Conservation (phyloP, 2,329 filamentous ascomycete species). For the Hymenoscyphus repandus region DNA sequence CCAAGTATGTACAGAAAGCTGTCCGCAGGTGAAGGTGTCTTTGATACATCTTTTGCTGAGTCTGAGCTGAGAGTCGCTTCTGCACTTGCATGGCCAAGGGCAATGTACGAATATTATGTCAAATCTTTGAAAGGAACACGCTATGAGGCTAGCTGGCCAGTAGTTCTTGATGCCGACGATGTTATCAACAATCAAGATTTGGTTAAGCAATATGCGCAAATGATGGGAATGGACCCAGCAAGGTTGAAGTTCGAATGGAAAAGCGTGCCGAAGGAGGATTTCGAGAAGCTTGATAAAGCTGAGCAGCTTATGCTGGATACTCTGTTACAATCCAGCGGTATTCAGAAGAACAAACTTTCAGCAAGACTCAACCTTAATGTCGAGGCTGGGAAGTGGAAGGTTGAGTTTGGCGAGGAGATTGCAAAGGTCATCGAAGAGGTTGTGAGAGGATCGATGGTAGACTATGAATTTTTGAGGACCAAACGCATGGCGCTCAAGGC, state of each 20-base stretch:
- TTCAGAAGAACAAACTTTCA: conserved; percentile 1
- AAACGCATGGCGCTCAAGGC: neutral
- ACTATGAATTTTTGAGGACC: conserved; percentile 3
- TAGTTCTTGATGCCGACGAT: conserved; percentile 36
- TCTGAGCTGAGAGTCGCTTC: conserved; percentile 14
- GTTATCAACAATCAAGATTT: conserved; percentile 30
- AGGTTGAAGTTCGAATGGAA: neutral
- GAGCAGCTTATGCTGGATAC: neutral
- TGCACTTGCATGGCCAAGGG: conserved; percentile 30
- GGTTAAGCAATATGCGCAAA: neutral
- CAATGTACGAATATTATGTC: conserved; percentile 33
- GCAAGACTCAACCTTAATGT: neutral
- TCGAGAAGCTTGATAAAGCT: neutral
- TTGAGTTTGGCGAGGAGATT: conserved; percentile 6
- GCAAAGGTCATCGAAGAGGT: conserved; percentile 1
- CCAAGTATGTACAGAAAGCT: conserved; percentile 28
- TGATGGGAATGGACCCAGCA: neutral
- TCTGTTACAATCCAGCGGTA: conserved; percentile 1
- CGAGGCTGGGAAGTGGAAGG: conserved; percentile 4
- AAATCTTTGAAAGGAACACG: conserved; percentile 12
- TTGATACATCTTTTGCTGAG: neutral
- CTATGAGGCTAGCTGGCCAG: conserved; percentile 21
- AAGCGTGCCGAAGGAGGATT: neutral
- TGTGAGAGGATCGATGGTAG: conserved; percentile 2
- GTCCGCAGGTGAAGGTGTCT: neutral